phyloP scores from a whole-genome alignment of 2,329 filamentous ascomycete species.

The Xylariales sp. region DNA sequence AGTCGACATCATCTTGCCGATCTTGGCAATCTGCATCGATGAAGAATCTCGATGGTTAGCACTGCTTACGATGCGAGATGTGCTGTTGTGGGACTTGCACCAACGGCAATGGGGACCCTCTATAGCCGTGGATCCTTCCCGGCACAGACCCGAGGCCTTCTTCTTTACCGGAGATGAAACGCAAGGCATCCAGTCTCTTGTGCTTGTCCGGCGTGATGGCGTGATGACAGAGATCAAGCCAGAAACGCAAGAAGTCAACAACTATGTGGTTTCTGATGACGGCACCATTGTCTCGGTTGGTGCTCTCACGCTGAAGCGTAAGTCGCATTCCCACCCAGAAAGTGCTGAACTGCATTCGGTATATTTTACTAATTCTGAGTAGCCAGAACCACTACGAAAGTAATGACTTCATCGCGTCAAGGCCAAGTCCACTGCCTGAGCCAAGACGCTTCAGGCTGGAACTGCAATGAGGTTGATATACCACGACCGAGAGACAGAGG shows the following conservation, averaged over 20 bases:
- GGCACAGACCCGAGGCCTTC: constrained; percentile 57
- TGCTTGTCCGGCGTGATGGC: constrained; percentile 62
- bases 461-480: constrained; percentile 41
- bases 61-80: constrained; percentile 48
- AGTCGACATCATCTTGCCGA: constrained; percentile 47
- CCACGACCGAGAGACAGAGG: constrained; percentile 35
- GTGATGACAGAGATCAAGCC: constrained; percentile 54
- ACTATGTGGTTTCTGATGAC: constrained; percentile 44
- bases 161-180: constrained; percentile 50
- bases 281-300: constrained; percentile 48
- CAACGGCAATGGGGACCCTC: constrained; percentile 53
- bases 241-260: constrained; percentile 35
- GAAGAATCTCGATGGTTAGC: constrained; percentile 61
- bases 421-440: constrained; percentile 24
- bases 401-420: constrained; percentile 28
- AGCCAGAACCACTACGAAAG: constrained; percentile 22
- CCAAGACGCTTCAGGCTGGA: constrained; percentile 41
- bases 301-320: constrained; percentile 41
- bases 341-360: not conserved
- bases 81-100: constrained; percentile 57
- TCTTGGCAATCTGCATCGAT: constrained; percentile 61
- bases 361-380: not conserved
- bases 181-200: constrained; percentile 39
- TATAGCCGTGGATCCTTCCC: constrained; percentile 49
- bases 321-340: constrained; percentile 13